Conservation (phyloP, 2,329 filamentous ascomycete species). For the Setomelanomma holmii region DNA sequence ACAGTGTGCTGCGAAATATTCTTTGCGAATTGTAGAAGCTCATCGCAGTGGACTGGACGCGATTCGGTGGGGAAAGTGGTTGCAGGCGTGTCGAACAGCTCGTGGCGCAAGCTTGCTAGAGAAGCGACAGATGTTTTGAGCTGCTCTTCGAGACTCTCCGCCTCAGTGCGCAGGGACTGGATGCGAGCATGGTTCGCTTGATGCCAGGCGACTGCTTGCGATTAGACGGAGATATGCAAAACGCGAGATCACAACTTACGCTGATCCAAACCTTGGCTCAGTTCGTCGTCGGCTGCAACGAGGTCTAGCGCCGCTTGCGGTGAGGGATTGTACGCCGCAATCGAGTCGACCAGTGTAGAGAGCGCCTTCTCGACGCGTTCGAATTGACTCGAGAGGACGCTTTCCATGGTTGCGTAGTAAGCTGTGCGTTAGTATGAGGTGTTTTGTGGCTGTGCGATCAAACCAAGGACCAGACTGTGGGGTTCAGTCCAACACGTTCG, state of each 20-base stretch:
- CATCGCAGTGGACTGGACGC: slow-evolving; percentile 68
- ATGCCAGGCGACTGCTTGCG: slow-evolving; percentile 69
- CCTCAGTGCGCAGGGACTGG: slow-evolving; percentile 70
- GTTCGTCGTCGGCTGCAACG: slow-evolving; percentile 71
- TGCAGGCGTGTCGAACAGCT: slow-evolving; percentile 64
- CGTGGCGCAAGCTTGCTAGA: slow-evolving; percentile 76
- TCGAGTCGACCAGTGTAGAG: slow-evolving; percentile 75
- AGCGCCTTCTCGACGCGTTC: slow-evolving; percentile 60
- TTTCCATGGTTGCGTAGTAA: slow-evolving; percentile 46
- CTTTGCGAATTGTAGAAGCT: slow-evolving; percentile 78
- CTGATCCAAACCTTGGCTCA: slow-evolving; percentile 70
- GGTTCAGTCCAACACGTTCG: not conserved
- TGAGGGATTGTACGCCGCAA: slow-evolving; percentile 82
- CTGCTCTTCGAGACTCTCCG: slow-evolving; percentile 71
- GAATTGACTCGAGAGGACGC: slow-evolving; percentile 52
- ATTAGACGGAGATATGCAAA: slow-evolving; percentile 10
- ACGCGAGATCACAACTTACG: slow-evolving; percentile 53
- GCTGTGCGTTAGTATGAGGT: not conserved
- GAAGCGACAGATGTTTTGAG: slow-evolving; percentile 73
- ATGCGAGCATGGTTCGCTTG: slow-evolving; percentile 77
- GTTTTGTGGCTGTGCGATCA: no score
- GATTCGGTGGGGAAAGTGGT: slow-evolving; percentile 50
- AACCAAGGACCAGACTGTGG: no score
- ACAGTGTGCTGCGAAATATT: slow-evolving; percentile 82
- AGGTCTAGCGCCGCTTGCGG: slow-evolving; percentile 72